These are phyloP conservation scores for Thermothelomyces thermophilus DNA, from an alignment of 2,329 filamentous ascomycete genomes.

Conservation along the genomic window DNA sequence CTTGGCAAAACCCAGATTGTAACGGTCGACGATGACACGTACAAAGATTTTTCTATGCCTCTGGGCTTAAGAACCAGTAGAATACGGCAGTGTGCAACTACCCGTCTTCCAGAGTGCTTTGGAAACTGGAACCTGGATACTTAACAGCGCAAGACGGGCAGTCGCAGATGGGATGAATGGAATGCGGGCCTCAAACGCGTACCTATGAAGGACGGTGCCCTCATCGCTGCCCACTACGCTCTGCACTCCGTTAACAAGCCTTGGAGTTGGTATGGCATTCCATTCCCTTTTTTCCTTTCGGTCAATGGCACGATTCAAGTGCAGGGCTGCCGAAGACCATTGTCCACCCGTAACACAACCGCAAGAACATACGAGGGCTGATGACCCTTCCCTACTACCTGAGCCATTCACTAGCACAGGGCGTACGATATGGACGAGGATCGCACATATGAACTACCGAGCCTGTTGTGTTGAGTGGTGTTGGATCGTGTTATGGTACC, in stretches of 20 bases:
- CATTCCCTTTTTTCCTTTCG: neutral
- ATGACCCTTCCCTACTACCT: slow-evolving; percentile 2
- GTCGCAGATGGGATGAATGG: slow-evolving; percentile 4
- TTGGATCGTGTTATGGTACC: too few relatives aligned
- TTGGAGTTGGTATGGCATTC: neutral
- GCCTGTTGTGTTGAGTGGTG: too few relatives aligned
- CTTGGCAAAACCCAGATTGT: too few relatives aligned
- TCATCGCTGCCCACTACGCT: neutral
- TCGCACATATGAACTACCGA: neutral
- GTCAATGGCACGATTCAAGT: slow-evolving; percentile 1
- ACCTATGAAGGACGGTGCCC: neutral
- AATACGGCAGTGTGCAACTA: slow-evolving; percentile 8
- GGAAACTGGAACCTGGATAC: neutral
- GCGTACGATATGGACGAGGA: neutral
- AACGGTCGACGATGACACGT: neutral
- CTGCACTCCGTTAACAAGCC: neutral
- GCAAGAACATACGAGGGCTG: neutral
- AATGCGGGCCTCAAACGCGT: neutral
- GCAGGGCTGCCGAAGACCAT: neutral
- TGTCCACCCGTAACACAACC: slow-evolving; percentile 11
- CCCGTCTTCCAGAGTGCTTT: slow-evolving; percentile 5
- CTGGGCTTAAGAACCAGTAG: neutral
- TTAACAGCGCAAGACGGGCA: slow-evolving; percentile 1
- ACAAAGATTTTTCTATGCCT: neutral
- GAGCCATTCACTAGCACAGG: neutral